Evolutionary conservation across 257 asterid species (phyloP).

Genomic region (Ballota nigra): DNA sequence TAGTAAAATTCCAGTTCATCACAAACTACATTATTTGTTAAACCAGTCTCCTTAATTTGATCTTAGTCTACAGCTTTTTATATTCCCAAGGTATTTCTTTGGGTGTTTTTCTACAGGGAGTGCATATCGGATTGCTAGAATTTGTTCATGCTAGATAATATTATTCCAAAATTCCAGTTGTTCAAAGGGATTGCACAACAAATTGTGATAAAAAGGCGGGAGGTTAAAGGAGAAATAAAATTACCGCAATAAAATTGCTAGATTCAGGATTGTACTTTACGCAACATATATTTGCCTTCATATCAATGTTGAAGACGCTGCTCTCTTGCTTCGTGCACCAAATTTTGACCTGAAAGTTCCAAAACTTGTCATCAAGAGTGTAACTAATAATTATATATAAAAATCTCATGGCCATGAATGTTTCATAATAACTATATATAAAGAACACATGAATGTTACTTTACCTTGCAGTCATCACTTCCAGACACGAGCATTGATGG

Average conservation of each 20-base stretch:
- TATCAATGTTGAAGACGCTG: constrained; percentile 68
- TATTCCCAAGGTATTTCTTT: neutral
- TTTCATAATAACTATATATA: neutral
- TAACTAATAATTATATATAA: neutral
- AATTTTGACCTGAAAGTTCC: constrained; percentile 56
- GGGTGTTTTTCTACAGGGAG: neutral
- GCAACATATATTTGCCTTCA: constrained; percentile 80
- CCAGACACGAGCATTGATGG: constrained; percentile 90
- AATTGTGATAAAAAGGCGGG: neutral
- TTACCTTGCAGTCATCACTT: constrained; percentile 79
- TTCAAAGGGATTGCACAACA: neutral
- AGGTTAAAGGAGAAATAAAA: constrained; percentile 4
- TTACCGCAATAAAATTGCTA: constrained; percentile 63
- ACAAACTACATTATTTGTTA: neutral
- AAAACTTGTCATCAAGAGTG: constrained; percentile 12
- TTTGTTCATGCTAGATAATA: neutral
- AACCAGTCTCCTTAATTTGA: neutral
- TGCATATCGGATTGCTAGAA: neutral
- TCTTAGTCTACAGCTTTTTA: neutral
- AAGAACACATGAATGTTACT: neutral
- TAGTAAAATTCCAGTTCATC: neutral
- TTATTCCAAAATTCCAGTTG: neutral
- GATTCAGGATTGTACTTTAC: constrained; percentile 85
- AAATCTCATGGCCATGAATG: neutral
- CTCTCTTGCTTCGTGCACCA: constrained; percentile 84